Evolutionary conservation across 2,329 filamentous ascomycete genomes (phyloP), one percentile per base, ranked within the genome.

Genomic region (Chalaropsis ovoidea): DNA sequence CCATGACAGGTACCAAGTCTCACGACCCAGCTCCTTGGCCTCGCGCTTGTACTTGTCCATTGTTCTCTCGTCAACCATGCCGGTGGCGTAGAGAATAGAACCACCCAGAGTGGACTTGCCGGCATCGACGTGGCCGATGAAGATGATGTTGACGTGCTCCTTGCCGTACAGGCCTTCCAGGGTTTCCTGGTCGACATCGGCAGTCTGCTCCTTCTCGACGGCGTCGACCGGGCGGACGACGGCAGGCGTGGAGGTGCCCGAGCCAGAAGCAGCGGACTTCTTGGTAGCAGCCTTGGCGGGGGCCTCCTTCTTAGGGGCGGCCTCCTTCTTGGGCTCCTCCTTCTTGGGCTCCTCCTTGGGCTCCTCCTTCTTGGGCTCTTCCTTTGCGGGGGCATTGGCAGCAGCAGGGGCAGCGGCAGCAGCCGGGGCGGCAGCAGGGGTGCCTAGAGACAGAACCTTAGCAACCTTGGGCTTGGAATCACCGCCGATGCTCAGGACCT

Each of bases 1-100:
- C 94, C 95, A 99, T 54, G 94, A 99, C 24, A 99, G 82, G 76
- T 97, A 99, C 94, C 94, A 99, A 2, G 93, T 95, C 79, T 97
- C 94, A 79, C 92, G 89, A 64, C 94, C 94, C 69, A 94, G 82
- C 11, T 97, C 94, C 80, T 96, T 97, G 62, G 94, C 93, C 72
- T 99, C 95, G 71, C 85, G 86, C 83, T 93, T 96, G 81, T 96
- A 96, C 78, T 99, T 99, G 64, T 99, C 94, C 81, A 99, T 85
- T 43, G 94, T 99, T 74, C 94, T 86, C 77, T 99, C 91, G 73
- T 99, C 95, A n/a, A 99, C 94, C 94, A 97, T 99, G 68, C 94
- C 94, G 4, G 93, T 96, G 63, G 85, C 86, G 75, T 94, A 96
- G 15, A 99, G 81, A 69, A 99, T 95, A 63, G 89, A 89, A 62